Evolutionary conservation across 306 rosid species (phyloP), one percentile per base, ranked within the genome.

Genomic region (Vigna mungo): DNA sequence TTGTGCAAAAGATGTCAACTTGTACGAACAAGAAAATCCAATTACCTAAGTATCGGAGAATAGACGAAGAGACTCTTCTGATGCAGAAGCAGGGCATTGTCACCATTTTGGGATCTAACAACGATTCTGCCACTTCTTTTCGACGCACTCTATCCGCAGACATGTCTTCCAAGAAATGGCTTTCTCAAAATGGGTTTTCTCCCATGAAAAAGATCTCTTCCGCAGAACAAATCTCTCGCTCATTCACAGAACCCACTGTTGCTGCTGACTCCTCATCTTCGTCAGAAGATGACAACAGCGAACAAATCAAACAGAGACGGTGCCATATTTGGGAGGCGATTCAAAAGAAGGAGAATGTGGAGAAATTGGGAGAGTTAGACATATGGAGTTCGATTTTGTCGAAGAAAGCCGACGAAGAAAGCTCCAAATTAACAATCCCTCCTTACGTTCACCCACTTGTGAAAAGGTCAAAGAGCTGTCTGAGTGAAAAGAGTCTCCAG

Each of bases 111-210:
- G 85, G 88, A 14, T 77, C 88, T 16, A 86, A 86, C 71, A 41
- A n/a, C 6, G 82, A 80, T 12, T 70, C 9, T 20, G 25, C 60
- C 0, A 56, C 85, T 78, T 90, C 96, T 27, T 66, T 92, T 6
- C 78, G 97, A 13, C 73, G 97, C 44, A 90, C 97, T 34, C 90
- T 89, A 54, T 92, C 97, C 0, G 97, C 96, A n/a, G 96, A 92
- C 88, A 89, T 92, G 97, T 92, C 96, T 13, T 92, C 97, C 48
- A 82, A 84, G 85, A 89, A 80, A 73, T 90, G 96, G 94, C 83
- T 89, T 36, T 86, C 87, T 44, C 89, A 85, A 71, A 81, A 89
- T 27, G 92, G 91, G 4, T 59, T 86, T 70, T 76, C 81, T 54
- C 81, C 94, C 20, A 80, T 89, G 82, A 90, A 87, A 21, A 91